Evolutionary conservation across 2,329 filamentous ascomycete species (phyloP).

Genomic region (Thelonectria discophora): DNA sequence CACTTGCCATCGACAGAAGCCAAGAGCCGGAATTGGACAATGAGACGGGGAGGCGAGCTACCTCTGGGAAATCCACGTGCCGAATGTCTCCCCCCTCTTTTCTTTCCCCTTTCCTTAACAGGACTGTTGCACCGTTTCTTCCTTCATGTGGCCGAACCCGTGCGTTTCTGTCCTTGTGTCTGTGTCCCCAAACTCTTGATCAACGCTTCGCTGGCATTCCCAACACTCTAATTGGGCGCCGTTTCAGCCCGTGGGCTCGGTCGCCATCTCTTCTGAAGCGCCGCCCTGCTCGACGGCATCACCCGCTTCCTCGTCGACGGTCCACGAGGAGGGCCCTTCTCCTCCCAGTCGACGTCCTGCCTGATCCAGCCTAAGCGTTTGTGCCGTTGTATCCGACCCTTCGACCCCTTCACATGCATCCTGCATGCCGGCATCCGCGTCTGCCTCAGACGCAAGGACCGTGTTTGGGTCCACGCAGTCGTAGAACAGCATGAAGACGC

Average conservation of each 20-base stretch:
- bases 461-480: constrained; percentile 71
- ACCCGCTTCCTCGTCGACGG: not conserved
- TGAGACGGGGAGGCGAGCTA: not conserved
- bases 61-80: not conserved
- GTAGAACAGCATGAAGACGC: constrained; percentile 98
- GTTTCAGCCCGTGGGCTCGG: constrained; percentile 21
- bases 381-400: constrained; percentile 14
- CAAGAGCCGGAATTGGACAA: not conserved
- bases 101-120: not conserved
- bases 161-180: not conserved
- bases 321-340: constrained; percentile 1
- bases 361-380: constrained; percentile 2
- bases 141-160: not conserved
- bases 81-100: not conserved
- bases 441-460: constrained; percentile 52
- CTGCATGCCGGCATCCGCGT: constrained; percentile 32
- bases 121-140: not conserved
- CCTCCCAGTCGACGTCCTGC: not conserved
- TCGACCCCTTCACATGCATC: constrained; percentile 33
- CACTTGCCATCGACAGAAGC: not conserved
- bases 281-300: not conserved
- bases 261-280: constrained; percentile 4
- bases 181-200: not conserved
- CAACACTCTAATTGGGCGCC: not conserved
- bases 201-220: not conserved